phyloP scores from a whole-genome alignment of 805 yeast species.

The Candida pseudofarinosa region DNA sequence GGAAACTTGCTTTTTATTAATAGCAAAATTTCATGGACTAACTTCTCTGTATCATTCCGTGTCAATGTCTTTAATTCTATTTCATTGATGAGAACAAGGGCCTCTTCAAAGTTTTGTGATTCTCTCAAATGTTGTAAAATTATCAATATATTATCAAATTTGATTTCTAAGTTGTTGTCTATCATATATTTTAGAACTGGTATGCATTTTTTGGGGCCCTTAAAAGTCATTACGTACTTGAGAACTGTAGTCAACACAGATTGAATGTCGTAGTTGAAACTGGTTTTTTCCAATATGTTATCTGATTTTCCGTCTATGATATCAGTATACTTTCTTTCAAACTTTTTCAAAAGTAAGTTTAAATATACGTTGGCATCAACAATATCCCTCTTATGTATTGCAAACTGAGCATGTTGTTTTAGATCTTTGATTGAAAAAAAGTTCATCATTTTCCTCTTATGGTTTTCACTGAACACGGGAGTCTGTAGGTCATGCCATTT shows the following conservation, averaged over 20 bases:
- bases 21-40: conserved; percentile 29
- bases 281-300: conserved; percentile 10
- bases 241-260: conserved; percentile 25
- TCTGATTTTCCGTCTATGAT: conserved; percentile 6
- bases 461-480: conserved; percentile 11
- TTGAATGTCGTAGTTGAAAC: conserved; percentile 19
- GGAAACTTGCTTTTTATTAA: conserved; percentile 28
- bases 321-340: conserved; percentile 23
- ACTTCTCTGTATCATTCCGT: conserved; percentile 12
- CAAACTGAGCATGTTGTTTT: conserved; percentile 16
- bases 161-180: conserved; percentile 21
- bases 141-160: conserved; percentile 19
- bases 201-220: conserved; percentile 29
- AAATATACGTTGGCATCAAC: conserved; percentile 31
- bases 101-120: conserved; percentile 29
- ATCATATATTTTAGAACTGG: conserved; percentile 31
- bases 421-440: conserved; percentile 28
- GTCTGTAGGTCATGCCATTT: conserved; percentile 34
- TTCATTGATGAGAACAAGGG: conserved; percentile 29
- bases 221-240: conserved; percentile 33
- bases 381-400: conserved; percentile 23
- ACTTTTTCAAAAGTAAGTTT: conserved; percentile 32
- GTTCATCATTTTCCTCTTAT: conserved; percentile 24
- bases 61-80: conserved; percentile 20
- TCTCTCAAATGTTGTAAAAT: conserved; percentile 28